Conservation (phyloP, 805 yeast species). For the Maudiozyma pseudohumilis region DNA sequence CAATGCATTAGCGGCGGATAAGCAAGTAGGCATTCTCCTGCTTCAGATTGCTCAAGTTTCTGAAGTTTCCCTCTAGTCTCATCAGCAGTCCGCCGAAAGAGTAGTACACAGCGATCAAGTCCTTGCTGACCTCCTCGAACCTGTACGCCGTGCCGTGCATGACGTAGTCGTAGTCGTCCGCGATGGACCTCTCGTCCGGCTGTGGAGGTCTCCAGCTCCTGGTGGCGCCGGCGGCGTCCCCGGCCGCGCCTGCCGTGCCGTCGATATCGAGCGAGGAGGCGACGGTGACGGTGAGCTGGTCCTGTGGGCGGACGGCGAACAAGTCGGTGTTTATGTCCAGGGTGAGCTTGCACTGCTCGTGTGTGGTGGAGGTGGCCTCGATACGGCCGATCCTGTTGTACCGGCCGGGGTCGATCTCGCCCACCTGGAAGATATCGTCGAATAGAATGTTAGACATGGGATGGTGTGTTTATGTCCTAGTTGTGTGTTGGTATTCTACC, state of each 20-base stretch:
- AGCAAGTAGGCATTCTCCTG: conserved; percentile 89
- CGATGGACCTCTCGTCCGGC: conserved; percentile 73
- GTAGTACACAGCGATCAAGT: conserved; percentile 75
- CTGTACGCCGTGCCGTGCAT: conserved; percentile 97
- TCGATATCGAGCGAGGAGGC: conserved; percentile 63
- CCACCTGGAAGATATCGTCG: conserved; percentile 84
- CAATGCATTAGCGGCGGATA: conserved; percentile 50
- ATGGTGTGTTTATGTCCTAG: neutral
- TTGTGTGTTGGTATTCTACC: neutral
- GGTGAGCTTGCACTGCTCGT: conserved; percentile 61
- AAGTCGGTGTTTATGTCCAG: conserved; percentile 86
- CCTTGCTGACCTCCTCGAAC: conserved; percentile 71
- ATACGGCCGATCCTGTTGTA: conserved; percentile 88
- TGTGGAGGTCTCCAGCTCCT: conserved; percentile 50
- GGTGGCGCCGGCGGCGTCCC: conserved; percentile 30
- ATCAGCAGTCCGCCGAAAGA: conserved; percentile 92
- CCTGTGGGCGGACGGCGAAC: conserved; percentile 71
- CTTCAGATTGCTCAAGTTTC: conserved; percentile 77
- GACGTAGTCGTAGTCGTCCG: conserved; percentile 95
- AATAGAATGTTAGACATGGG: conserved; percentile 63
- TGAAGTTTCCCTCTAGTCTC: conserved; percentile 91
- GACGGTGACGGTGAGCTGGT: conserved; percentile 74
- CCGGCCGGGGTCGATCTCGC: conserved; percentile 76
- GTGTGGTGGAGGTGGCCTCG: conserved; percentile 76
- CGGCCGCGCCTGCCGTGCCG: conserved; percentile 35